Evolutionary conservation across 2,329 filamentous ascomycete genomes (phyloP), one percentile per base, ranked within the genome.

Genomic region (Beauveria varroae): DNA sequence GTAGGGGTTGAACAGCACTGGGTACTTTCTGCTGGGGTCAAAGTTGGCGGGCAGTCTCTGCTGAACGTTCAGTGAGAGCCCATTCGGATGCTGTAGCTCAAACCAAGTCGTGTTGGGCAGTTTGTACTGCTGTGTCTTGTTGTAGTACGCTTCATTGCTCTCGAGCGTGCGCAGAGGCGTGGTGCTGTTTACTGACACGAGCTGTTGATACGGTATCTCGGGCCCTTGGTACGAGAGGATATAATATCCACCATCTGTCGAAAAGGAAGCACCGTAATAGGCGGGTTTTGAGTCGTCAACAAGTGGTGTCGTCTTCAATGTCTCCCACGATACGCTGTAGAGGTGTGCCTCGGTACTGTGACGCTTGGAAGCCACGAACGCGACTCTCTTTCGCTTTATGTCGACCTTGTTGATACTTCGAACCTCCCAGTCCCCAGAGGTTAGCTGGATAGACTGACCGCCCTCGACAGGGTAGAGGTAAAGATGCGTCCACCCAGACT

Each of bases 311-410:
- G 83, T 81, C 64, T 81, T 73, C 10, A 76, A 74, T 0, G 78
- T 82, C 4, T 75, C 73, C 66, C 84, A 86, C 0, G 82, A 86
- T 12, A 89, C 83, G 2, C 83, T 86, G 75, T 88, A 90, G 5
- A 90, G 67, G 65, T 90, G 87, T 2, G 83, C 79, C 68, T 89
- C 86, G 0, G 86, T 88, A 63, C 82, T 85, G 74, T 89, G 85
- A 49, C 78, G 79, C 67, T 87, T 81, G 0, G 86, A 87, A 1
- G 86, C 87, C 2, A 80, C 78, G 73, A 83, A 90, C 74, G 88
- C 88, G 57, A 89, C 72, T 7, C 87, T 72, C 28, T 80, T 76
- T 7, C 79, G 79, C 44, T 74, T 69, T 0, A 76, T 76, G 67
- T 90, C 85, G 54, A 89, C 77, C 66, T 86, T 83, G 41, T 85